Evolutionary conservation across 2,329 filamentous ascomycete genomes (phyloP), one percentile per base, ranked within the genome.

Genomic region (Dothideomycetes sp.): DNA sequence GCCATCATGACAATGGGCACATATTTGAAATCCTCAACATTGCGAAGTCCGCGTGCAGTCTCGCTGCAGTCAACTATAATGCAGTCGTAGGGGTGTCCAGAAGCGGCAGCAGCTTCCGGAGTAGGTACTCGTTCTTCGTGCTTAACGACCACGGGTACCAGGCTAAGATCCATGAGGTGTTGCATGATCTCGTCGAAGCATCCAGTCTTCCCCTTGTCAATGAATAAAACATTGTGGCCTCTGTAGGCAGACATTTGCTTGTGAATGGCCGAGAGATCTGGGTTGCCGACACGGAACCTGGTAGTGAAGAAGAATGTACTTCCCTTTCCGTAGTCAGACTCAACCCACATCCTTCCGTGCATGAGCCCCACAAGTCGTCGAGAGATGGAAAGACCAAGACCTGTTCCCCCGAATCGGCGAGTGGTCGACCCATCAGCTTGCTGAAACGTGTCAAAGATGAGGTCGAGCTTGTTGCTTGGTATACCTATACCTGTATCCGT

Each of bases 401-500:
- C 89, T 5, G 91, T 96, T 52, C 89, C 89, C 52, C 89, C 89
- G 59, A 96, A 96, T 58, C 93, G 91, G 52, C 88, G 77, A 2
- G 89, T 96, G 60, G 93, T 96, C 24, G 88, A 95, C 29, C 89
- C 89, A 58, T 96, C 91, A 15, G 91, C 91, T 66, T 96, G 91
- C 61, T 95, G 89, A 77, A 96, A 96, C 1, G 89, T 96, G 64
- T 96, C 91, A 63, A 98, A 96, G 57, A 98, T 96, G 49, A 96
- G 71, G 57, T 94, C 87, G 38, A 96, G 75, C 66, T 96, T 96
- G 64, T 96, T 88, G 48, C 83, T 77, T 53, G 89, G 85, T 52
- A 96, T 96, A 53, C 91, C 91, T 54, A 96, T 98, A 50, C 91
- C 91, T 27, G 91, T 96, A 59, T 96, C 91, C 15, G 84, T 84